A percentile compares a stretch with the other conserved stretches of the same genome.
phyloP scores from a whole-genome alignment of 176 grass and related monocot genomes.

The Musa acuminata region DNA sequence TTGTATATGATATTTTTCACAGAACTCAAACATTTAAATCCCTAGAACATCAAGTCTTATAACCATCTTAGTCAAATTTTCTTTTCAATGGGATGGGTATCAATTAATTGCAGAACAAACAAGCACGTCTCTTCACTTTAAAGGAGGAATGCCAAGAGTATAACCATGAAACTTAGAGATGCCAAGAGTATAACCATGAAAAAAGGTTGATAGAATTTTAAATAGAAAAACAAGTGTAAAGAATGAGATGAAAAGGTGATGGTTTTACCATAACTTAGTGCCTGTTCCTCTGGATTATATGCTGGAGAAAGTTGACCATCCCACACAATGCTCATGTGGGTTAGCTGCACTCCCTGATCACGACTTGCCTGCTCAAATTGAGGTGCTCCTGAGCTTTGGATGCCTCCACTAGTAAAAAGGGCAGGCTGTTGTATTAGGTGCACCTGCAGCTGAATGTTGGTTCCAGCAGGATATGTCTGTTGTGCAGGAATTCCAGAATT shows the following conservation, averaged over 20 bases:
- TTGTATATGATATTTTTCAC: too few species aligned
- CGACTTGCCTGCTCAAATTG: slow-evolving; percentile 25
- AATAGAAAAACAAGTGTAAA: background rate
- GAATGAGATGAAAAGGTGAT: background rate
- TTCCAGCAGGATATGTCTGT: slow-evolving; percentile 29
- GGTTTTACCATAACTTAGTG: slow-evolving; percentile 42
- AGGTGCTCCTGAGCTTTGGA: slow-evolving; percentile 21
- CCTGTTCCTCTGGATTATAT: slow-evolving; percentile 33
- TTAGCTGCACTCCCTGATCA: slow-evolving; percentile 35
- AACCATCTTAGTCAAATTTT: background rate
- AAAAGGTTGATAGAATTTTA: background rate
- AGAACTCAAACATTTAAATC: too few species aligned
- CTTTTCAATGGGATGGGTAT: background rate
- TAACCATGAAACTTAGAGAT: too few species aligned
- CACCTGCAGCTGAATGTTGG: slow-evolving; percentile 14
- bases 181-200: too few species aligned
- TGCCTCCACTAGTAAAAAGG: slow-evolving; percentile 37
- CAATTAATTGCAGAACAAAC: background rate
- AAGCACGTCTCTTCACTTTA: background rate
- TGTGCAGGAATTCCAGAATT: slow-evolving; percentile 33
- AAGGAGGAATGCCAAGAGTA: too few species aligned
- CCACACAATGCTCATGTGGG: slow-evolving; percentile 29
- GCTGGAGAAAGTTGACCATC: slow-evolving; percentile 32
- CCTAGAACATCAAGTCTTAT: background rate
- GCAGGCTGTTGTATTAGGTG: slow-evolving; percentile 33